Base-by-base conservation (phyloP, 805 yeast species). In the Yamadazyma takamatsuzukensis region DNA sequence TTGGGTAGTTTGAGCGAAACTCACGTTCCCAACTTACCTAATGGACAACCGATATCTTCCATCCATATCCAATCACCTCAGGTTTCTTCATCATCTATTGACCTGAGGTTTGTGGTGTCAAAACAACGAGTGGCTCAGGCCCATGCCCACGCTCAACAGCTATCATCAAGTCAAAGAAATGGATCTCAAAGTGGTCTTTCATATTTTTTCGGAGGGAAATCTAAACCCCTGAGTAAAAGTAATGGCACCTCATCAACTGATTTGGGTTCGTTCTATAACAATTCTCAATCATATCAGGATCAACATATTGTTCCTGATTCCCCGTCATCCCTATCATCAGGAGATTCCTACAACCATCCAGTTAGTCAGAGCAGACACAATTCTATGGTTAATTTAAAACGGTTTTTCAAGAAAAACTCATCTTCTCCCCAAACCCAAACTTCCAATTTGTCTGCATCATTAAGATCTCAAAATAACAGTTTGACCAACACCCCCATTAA, bases 41-140 rank as follows among this genome's bases (percentile, higher is more conserved):
- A 76, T 47, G 82, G 80, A 14, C 79, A 74, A 44, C 61, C 74
- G 6, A 76, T 76, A 35, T 64, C 67, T 15, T 78, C 86, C 9
- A 80, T 77, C 36, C 76, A 78, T 38, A 76, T 83, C 35, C 78
- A 78, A 33, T 81, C 89, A 0, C 93, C 93, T 3, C 74, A 70
- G 32, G 83, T 83, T 5, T 43, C 44, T 33, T 55, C 75, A 5
- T 59, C 76, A 13, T 70, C 78, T 19, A 78, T 88, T n/a, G 96
- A 87, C 51, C 83, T 94, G 11, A 70, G 96, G 26, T 87, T 88
- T 51, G 78, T 88, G 30, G 82, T 88, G 24, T 83, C 94, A 8
- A 78, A 85, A 48, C 93, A 82, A 40, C 74, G 83, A 33, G 76
- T 80, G 15, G 79, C 70, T 27, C 78, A 64, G 43, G 73, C 67